Evolutionary conservation across 495 filamentous ascomycete species (phyloP), one percentile per base, ranked within the genome.

Genomic region (Letharia lupina): DNA sequence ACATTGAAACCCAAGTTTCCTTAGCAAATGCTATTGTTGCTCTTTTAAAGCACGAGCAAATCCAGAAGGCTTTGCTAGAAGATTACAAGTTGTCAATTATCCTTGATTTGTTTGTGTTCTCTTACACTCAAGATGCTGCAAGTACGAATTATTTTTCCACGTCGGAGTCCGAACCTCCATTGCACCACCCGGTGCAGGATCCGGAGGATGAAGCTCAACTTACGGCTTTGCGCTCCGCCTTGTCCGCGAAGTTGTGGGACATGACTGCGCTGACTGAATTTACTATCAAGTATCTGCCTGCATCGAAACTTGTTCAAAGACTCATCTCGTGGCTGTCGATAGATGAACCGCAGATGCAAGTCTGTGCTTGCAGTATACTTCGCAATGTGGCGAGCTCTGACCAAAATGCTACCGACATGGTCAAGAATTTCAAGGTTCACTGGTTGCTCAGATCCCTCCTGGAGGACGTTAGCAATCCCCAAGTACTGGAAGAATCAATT

Each of bases 341-440:
- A 41, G 72, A 72, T 1, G 79, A 85, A 58, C 76, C 82, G 6
- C 80, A 88, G 58, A 80, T 92, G 2, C 87, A 87, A 68, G 82
- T 87, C n/a, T 87, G 87, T 41, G 85, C 88, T 20, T 93, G 89
- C 71, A 77, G 93, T 23, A 82, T 89, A 66, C 82, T 93, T 9
- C 90, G 90, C 31, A 94, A 93, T 70, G 70, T 93, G n/a, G 83
- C 86, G 52, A 85, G 89, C 66, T 89, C 87, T 2, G 88, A 92
- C 69, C 18, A 44, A 4, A 82, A 80, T 58, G 75, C 84, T 16
- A 89, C 85, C 35, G 67, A 78, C 47, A 83, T 93, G 63, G 82
- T 89, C 8, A 76, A 76, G 18, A 73, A 80, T 4, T 69, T 77
- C 13, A 75, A 77, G 9, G 77, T 91, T 9, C 85, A 89, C 63